phyloP scores from a whole-genome alignment of 1,284 basidiomycete genomes.

The Crepidotus sp. region DNA sequence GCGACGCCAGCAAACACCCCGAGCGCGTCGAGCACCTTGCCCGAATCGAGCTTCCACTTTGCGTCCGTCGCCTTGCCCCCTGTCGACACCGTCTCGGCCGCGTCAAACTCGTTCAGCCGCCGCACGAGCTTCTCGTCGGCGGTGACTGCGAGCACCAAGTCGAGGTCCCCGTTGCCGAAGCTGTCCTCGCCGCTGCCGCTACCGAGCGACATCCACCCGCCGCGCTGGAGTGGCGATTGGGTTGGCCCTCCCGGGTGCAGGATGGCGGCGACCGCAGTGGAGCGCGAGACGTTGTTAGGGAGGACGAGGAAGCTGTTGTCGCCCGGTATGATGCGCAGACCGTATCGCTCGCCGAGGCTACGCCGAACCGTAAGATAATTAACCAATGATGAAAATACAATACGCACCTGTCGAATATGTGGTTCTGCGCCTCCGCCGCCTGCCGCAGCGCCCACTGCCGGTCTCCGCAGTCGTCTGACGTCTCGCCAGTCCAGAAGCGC shows the following conservation, averaged over 20 bases:
- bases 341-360: slow-evolving; percentile 72
- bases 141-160: slow-evolving; percentile 61
- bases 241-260: slow-evolving; percentile 60
- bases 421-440: slow-evolving; percentile 84
- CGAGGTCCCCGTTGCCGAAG: slow-evolving; percentile 35
- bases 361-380: neutral
- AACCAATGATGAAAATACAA: neutral
- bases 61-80: slow-evolving; percentile 65
- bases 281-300: slow-evolving; percentile 76
- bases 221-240: slow-evolving; percentile 38
- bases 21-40: slow-evolving; percentile 32
- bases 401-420: slow-evolving; percentile 69
- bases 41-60: slow-evolving; percentile 54
- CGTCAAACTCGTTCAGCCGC: slow-evolving; percentile 62
- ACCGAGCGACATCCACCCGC: slow-evolving; percentile 21
- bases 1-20: slow-evolving; percentile 28
- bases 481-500: slow-evolving; percentile 67
- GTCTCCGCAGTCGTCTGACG: slow-evolving; percentile 40
- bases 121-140: slow-evolving; percentile 69
- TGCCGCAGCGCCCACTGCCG: slow-evolving; percentile 76
- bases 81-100: slow-evolving; percentile 63
- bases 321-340: slow-evolving; percentile 72
- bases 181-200: slow-evolving; percentile 22
- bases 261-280: slow-evolving; percentile 69
- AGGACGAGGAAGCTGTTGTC: slow-evolving; percentile 74